Percentiles rank a stretch among this genome's conserved stretches.
Conservation (phyloP, 1,139 yeast genomes). For the Groenewaldozyma sp. region DNA sequence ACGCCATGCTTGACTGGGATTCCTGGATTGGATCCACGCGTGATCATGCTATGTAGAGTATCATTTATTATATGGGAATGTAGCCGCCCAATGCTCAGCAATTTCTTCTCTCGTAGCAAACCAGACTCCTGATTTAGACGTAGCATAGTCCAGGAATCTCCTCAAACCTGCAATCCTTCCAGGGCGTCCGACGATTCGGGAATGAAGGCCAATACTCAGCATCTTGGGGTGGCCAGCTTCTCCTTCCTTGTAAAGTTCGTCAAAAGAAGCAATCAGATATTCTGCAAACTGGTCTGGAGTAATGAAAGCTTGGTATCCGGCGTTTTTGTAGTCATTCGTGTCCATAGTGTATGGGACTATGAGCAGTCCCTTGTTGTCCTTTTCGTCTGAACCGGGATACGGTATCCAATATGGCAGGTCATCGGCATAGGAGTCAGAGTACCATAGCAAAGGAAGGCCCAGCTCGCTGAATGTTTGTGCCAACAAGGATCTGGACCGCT, state of each 20-base stretch:
- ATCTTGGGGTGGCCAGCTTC: slow-evolving; percentile 23
- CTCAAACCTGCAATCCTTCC: slow-evolving; percentile 31
- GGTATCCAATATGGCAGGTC: slow-evolving; percentile 33
- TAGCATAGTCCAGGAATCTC: slow-evolving; percentile 32
- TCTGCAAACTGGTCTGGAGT: slow-evolving; percentile 21
- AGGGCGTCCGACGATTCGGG: slow-evolving; percentile 33
- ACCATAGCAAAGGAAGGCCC: slow-evolving; percentile 29
- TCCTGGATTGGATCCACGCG: too few species aligned
- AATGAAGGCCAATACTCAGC: slow-evolving; percentile 34
- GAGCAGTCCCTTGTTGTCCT: slow-evolving; percentile 27
- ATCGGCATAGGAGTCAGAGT: slow-evolving; percentile 31
- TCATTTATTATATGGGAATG: slow-evolving; percentile 24
- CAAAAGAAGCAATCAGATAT: slow-evolving; percentile 30
- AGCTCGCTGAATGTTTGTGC: slow-evolving; percentile 29
- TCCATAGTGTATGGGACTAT: slow-evolving; percentile 32
- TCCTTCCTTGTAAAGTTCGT: slow-evolving; percentile 33
- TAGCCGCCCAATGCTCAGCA: slow-evolving; percentile 27
- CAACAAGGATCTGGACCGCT: slow-evolving; percentile 27
- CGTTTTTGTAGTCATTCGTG: slow-evolving; percentile 30
- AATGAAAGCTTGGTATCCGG: slow-evolving; percentile 21
- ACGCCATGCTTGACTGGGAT: not conserved
- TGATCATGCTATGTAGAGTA: too few species aligned
- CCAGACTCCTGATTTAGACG: slow-evolving; percentile 30
- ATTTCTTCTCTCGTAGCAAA: slow-evolving; percentile 33
- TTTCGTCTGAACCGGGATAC: slow-evolving; percentile 25